Evolutionary conservation across 257 asterid species (phyloP).

Genomic region (Solanum dulcamara): DNA sequence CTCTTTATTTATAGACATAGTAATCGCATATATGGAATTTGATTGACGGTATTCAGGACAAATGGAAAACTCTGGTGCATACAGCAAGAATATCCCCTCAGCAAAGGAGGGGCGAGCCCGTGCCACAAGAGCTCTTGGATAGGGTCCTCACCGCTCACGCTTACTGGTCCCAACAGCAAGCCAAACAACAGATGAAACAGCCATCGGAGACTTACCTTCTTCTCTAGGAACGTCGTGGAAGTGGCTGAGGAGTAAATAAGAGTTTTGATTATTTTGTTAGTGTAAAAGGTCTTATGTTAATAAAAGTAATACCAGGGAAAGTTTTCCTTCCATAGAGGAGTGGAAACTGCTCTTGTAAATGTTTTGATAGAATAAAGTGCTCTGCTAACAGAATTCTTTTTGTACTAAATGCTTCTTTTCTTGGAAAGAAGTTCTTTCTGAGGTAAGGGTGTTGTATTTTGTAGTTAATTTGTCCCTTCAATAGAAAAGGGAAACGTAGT

Average conservation of each 20-base stretch:
- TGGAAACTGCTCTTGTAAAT: constrained; percentile 33
- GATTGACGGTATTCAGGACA: constrained; percentile 41
- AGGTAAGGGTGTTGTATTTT: not conserved
- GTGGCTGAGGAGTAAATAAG: not conserved
- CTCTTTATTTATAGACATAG: not conserved
- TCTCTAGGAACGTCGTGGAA: constrained; percentile 22
- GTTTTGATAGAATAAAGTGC: constrained; percentile 33
- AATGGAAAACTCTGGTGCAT: constrained; percentile 97
- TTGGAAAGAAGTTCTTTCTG: not conserved
- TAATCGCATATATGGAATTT: not conserved
- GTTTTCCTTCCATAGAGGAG: constrained; percentile 10
- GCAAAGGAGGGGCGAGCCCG: constrained; percentile 96
- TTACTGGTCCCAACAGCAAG: constrained; percentile 92
- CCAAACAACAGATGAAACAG: constrained; percentile 70
- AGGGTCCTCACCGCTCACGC: constrained; percentile 87
- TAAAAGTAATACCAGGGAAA: constrained; percentile 12
- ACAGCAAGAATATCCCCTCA: constrained; percentile 97
- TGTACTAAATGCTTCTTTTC: not conserved
- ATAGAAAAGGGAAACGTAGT: not conserved
- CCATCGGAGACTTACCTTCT: constrained; percentile 54
- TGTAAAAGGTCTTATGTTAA: constrained; percentile 9
- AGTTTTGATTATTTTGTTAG: constrained; percentile 8
- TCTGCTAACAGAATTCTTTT: constrained; percentile 4
- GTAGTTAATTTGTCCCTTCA: not conserved
- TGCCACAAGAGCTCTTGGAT: constrained; percentile 91